These are phyloP conservation scores for Ilex asprella DNA, from an alignment of 257 asterid species.

Conservation along the genomic window DNA sequence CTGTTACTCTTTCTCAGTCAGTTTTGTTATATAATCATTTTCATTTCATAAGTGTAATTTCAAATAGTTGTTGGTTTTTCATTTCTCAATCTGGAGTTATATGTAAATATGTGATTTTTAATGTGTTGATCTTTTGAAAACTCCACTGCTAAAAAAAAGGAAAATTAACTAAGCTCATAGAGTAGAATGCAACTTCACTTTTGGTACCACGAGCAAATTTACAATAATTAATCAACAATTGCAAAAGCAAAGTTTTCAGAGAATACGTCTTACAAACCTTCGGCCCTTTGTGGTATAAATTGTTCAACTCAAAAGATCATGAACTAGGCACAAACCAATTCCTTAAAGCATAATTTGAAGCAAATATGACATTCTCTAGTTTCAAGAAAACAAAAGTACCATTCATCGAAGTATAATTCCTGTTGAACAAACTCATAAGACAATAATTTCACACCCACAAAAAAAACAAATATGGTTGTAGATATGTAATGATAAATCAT, in stretches of 20 bases:
- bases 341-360: conserved; percentile 36
- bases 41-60: no score
- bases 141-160: conserved; percentile 58
- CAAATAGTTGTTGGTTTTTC: no score
- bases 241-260: not conserved
- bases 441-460: conserved; percentile 4
- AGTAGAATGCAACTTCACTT: conserved; percentile 5
- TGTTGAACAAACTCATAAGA: conserved; percentile 12
- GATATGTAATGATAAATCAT: no score
- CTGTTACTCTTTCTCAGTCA: no score
- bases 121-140: conserved; percentile 58
- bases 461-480: not conserved
- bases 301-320: conserved; percentile 51
- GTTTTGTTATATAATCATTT: no score
- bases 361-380: conserved; percentile 33
- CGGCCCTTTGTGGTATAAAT: conserved; percentile 73
- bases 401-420: conserved; percentile 32
- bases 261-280: conserved; percentile 36
- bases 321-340: conserved; percentile 48
- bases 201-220: not conserved
- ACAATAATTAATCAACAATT: not conserved
- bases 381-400: conserved; percentile 16
- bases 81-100: no score
- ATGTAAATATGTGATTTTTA: no score
- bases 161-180: conserved; percentile 7